These are phyloP conservation scores for Phytopythium vexans DNA, from an alignment of 352 stramenopile genomes.

Conservation along the genomic window DNA sequence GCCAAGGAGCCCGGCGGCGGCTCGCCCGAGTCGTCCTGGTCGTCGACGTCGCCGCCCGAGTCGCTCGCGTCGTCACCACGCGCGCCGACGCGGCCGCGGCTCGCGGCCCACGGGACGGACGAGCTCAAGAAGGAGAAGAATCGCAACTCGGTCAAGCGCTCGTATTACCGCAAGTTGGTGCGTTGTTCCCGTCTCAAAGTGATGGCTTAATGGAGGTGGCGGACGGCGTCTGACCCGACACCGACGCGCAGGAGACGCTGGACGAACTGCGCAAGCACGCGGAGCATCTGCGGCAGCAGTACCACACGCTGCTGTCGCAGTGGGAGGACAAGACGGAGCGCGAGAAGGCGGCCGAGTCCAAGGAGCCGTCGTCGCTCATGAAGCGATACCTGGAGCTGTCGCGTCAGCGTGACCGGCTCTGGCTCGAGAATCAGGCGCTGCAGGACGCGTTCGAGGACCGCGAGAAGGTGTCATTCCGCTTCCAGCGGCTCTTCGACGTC, in stretches of 20 bases:
- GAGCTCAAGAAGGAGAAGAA: slow-evolving; percentile 57
- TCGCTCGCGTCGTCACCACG: slow-evolving; percentile 13
- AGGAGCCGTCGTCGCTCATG: slow-evolving; percentile 38
- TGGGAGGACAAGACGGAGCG: slow-evolving; percentile 38
- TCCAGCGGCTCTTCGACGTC: slow-evolving; percentile 53
- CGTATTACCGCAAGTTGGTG: slow-evolving; percentile 55
- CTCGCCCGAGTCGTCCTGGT: not conserved
- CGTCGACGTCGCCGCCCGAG: slow-evolving; percentile 2
- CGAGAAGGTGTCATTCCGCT: slow-evolving; percentile 48
- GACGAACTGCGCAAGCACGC: slow-evolving; percentile 37
- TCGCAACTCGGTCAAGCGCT: slow-evolving; percentile 49
- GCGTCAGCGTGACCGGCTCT: slow-evolving; percentile 41
- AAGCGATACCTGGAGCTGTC: slow-evolving; percentile 44
- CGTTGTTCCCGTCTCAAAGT: slow-evolving; percentile 3
- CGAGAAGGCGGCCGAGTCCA: slow-evolving; percentile 26
- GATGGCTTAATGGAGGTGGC: not conserved
- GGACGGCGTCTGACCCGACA: slow-evolving; percentile 1
- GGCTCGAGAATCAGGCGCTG: slow-evolving; percentile 50
- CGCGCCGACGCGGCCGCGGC: slow-evolving; percentile 22
- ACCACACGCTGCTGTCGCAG: slow-evolving; percentile 35
- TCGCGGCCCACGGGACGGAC: slow-evolving; percentile 20
- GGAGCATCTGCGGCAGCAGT: slow-evolving; percentile 44
- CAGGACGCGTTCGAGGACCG: slow-evolving; percentile 50
- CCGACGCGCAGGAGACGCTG: slow-evolving; percentile 32
- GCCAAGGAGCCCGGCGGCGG: not conserved